These are phyloP conservation scores for Heterococcus sp. DNA, from an alignment of 108 stramenopile genomes.

Conservation along the genomic window DNA sequence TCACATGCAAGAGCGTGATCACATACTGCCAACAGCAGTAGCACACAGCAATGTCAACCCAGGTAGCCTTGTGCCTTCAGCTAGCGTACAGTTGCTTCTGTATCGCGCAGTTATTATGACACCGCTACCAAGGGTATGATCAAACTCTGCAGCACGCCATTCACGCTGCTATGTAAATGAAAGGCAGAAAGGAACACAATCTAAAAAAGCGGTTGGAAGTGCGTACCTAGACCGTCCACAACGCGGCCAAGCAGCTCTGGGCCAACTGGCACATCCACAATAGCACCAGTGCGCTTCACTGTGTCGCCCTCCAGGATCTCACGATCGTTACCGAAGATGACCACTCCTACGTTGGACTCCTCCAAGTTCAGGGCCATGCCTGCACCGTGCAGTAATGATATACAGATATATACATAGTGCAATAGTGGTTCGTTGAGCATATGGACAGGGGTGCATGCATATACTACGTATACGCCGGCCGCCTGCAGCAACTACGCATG, in stretches of 20 bases:
- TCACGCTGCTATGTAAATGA: no score
- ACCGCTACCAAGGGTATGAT: no score
- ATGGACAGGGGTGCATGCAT: background rate
- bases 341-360: slow-evolving; percentile 99
- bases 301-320: slow-evolving; percentile 98
- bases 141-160: no score
- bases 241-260: slow-evolving; percentile 94
- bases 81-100: no score
- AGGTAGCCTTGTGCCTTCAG: no score
- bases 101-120: no score
- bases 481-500: background rate
- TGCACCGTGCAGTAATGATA: background rate
- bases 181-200: background rate
- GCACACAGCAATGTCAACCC: no score
- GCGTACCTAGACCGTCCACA: slow-evolving; percentile 85
- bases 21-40: no score
- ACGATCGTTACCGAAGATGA: slow-evolving; percentile 99
- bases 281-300: slow-evolving; percentile 98
- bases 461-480: background rate
- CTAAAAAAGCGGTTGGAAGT: background rate
- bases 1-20: no score
- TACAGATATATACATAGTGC: background rate
- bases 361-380: slow-evolving; percentile 99
- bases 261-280: slow-evolving; percentile 99
- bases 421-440: background rate